A percentile compares a stretch with the other conserved stretches of the same genome.
phyloP scores from a whole-genome alignment of 2,329 filamentous ascomycete species.

The Neopestalotiopsis rosae region DNA sequence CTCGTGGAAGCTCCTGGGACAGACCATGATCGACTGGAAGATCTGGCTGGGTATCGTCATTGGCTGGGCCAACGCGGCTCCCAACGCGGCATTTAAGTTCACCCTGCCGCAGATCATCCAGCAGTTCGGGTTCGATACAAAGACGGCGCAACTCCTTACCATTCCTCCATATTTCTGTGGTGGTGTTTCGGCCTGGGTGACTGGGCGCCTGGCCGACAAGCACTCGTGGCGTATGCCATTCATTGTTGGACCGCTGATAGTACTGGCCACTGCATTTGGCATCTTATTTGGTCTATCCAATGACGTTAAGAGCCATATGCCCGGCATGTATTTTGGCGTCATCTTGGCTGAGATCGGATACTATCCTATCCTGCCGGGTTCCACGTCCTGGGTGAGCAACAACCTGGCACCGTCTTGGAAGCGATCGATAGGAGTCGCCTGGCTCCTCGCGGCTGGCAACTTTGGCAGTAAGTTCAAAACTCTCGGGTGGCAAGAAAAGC shows the following conservation, averaged over 20 bases:
- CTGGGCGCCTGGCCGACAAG: slow-evolving; percentile 35
- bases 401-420: slow-evolving; percentile 35
- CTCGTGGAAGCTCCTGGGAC: slow-evolving; percentile 28
- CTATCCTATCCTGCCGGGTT: slow-evolving; percentile 37
- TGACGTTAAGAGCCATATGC: not conserved
- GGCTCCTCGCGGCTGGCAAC: slow-evolving; percentile 37
- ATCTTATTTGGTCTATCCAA: slow-evolving; percentile 30
- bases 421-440: slow-evolving; percentile 33
- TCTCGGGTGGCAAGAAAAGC: not conserved
- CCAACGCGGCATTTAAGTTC: slow-evolving; percentile 38
- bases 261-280: slow-evolving; percentile 33
- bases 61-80: slow-evolving; percentile 35
- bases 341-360: slow-evolving; percentile 32
- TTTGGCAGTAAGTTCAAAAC: slow-evolving; percentile 21
- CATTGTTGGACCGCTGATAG: slow-evolving; percentile 29
- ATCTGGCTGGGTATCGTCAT: slow-evolving; percentile 39
- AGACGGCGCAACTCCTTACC: slow-evolving; percentile 29
- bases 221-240: slow-evolving; percentile 37
- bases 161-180: slow-evolving; percentile 23
- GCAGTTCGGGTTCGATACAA: slow-evolving; percentile 45
- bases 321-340: slow-evolving; percentile 26
- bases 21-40: slow-evolving; percentile 47
- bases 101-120: slow-evolving; percentile 43
- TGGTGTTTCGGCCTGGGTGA: slow-evolving; percentile 35
- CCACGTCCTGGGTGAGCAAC: slow-evolving; percentile 34